Base-by-base conservation (phyloP, 345 rosid species). In the Citrus reticulata region DNA sequence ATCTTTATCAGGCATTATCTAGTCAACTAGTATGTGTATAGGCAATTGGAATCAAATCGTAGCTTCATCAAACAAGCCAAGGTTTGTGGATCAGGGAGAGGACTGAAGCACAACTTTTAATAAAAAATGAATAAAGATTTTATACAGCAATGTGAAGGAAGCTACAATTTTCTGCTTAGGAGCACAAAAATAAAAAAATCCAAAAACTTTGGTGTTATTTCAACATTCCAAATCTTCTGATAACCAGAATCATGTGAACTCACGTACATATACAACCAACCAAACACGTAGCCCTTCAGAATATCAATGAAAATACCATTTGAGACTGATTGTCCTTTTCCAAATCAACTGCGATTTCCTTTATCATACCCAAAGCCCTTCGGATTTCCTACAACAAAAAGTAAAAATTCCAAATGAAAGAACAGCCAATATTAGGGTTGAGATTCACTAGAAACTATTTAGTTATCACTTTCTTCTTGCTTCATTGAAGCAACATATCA, bases 341-440 rank as follows among this genome's bases (percentile, higher is more conserved):
- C 61, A 94, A 74, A 78, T 90, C 89, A 85, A 94, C 91, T 13
- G 94, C 97, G 13, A 91, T 84, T 46, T 89, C 89, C 90, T 89
- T 94, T 86, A 92, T 85, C 84, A 83, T 78, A 75, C 55, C 78
- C 80, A 92, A 81, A 60, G 93, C 83, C 84, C 88, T 93, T 65
- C 93, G 86, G 1, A 93, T 85, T 59, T 96, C 99, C 99, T 93
- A 89, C 57, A 73, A 64, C 63, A 78, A 80, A 11, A 30, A 66
- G 51, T 35, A 20, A 77, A 14, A 60, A 29, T 4, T 32, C 32
- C 32, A 35, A 30, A 22, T 73, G 6, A 73, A 13, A 62, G 22
- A 20, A 49, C 64, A 29, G 49, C 61, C 64, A 49, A 32, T 17
- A 22, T 64, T 22, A 20, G 42, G 54, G 4, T 27, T 1, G 61